Percentiles rank a stretch among this genome's conserved stretches.
Evolutionary conservation across 257 asterid genomes (phyloP).

Genomic region (Nicotiana undulata): DNA sequence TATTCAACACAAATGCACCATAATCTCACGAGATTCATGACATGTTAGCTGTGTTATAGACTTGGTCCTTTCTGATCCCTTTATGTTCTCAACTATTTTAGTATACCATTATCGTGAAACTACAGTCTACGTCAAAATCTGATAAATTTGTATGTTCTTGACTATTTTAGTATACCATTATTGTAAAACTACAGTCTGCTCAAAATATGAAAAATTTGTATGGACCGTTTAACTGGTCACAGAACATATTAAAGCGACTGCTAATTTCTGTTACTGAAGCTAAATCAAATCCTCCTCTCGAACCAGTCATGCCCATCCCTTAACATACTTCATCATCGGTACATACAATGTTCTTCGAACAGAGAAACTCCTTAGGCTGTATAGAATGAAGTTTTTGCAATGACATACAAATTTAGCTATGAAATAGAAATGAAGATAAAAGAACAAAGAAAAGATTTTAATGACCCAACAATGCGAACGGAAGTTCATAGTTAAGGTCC

Average conservation of each 20-base stretch:
- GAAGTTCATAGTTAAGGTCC: neutral
- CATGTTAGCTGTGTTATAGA: neutral
- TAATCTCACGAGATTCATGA: neutral
- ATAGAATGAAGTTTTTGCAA: neutral
- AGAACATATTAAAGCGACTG: neutral
- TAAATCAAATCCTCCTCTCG: neutral
- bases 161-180: neutral
- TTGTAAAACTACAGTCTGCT: neutral
- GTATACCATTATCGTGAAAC: neutral
- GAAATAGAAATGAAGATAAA: neutral
- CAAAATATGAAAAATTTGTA: neutral
- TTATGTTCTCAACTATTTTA: neutral
- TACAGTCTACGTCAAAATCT: neutral
- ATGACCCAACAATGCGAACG: neutral
- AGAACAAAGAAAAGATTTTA: neutral
- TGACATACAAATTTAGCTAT: neutral
- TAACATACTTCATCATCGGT: neutral
- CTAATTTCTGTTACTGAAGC: neutral
- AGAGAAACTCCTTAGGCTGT: neutral
- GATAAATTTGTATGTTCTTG: neutral
- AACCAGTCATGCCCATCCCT: neutral
- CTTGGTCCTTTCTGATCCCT: neutral
- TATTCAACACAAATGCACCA: neutral
- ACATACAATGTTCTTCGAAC: neutral
- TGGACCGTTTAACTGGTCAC: slow-evolving; percentile 4